Percentiles rank a stretch among this genome's conserved stretches.
Evolutionary conservation across 129 eudicot genomes (phyloP).

Genomic region (Lactuca sativa): DNA sequence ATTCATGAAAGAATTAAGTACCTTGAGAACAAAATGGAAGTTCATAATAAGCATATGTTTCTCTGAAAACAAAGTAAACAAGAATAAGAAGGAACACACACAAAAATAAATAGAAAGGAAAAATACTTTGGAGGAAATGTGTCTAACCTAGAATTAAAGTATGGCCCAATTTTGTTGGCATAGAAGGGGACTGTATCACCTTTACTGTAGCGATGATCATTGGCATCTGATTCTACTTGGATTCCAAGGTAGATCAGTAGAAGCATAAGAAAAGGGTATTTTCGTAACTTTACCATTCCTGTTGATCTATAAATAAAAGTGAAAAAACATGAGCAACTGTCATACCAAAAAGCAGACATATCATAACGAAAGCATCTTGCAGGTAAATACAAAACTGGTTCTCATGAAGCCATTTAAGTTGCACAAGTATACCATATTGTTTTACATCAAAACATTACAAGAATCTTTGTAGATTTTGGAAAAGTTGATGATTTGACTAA

Average conservation of each 20-base stretch:
- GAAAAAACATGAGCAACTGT: background rate
- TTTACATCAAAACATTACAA: too few species aligned
- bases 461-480: background rate
- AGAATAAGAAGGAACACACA: background rate
- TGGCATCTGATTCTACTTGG: conserved; percentile 34
- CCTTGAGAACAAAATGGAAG: conserved; percentile 37
- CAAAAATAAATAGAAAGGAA: too few species aligned
- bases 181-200: conserved; percentile 46
- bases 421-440: too few species aligned
- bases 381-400: background rate
- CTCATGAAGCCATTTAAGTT: too few species aligned
- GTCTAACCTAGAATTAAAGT: conserved; percentile 25
- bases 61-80: conserved; percentile 17
- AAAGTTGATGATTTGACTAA: background rate
- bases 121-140: background rate
- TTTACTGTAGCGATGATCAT: conserved; percentile 34
- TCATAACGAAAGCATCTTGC: background rate
- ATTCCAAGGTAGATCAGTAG: conserved; percentile 21
- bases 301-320: background rate
- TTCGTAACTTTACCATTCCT: conserved; percentile 15
- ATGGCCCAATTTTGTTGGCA: conserved; percentile 42
- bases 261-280: conserved; percentile 9
- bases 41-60: conserved; percentile 43
- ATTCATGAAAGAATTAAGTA: background rate
- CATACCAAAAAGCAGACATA: too few species aligned